These are phyloP conservation scores for Cyclostephanos tholiformis DNA, from an alignment of 108 stramenopile genomes.

Conservation along the genomic window DNA sequence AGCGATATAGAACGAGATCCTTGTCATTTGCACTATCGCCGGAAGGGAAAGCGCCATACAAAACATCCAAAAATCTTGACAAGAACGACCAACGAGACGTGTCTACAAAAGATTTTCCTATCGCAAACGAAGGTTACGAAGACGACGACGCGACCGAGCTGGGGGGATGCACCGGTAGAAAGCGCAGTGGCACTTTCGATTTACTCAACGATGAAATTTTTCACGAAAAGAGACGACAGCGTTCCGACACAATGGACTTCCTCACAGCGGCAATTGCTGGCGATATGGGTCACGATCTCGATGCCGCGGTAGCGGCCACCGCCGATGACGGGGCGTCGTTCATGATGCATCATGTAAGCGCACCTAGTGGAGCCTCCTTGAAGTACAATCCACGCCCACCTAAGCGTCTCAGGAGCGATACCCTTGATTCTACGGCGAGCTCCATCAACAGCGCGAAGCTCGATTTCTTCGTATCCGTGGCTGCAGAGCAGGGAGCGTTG, in stretches of 20 bases:
- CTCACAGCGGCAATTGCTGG: constrained; percentile 50
- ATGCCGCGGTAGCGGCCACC: constrained; percentile 40
- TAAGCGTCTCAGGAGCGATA: constrained; percentile 34
- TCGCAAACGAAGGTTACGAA: not conserved
- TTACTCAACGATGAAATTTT: constrained; percentile 28
- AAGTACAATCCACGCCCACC: constrained; percentile 12
- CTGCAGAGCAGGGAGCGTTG: constrained; percentile 38
- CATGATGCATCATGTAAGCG: constrained; percentile 41
- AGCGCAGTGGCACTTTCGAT: constrained; percentile 35
- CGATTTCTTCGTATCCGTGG: constrained; percentile 45
- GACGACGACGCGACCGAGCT: constrained; percentile 31
- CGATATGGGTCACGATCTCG: constrained; percentile 50
- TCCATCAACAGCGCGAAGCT: constrained; percentile 51
- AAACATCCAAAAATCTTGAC: not conserved
- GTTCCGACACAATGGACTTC: constrained; percentile 50
- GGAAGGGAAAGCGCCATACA: constrained; percentile 3
- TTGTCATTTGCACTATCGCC: constrained; percentile 22
- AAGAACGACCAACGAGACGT: not conserved
- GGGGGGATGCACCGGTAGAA: constrained; percentile 10
- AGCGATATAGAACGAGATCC: constrained; percentile 37
- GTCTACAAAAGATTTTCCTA: not conserved
- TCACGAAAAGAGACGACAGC: constrained; percentile 13
- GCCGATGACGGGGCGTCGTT: constrained; percentile 40
- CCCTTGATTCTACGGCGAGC: constrained; percentile 45
- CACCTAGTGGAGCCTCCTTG: constrained; percentile 44